phyloP scores from a whole-genome alignment of 306 rosid species.

The Fagus crenata region DNA sequence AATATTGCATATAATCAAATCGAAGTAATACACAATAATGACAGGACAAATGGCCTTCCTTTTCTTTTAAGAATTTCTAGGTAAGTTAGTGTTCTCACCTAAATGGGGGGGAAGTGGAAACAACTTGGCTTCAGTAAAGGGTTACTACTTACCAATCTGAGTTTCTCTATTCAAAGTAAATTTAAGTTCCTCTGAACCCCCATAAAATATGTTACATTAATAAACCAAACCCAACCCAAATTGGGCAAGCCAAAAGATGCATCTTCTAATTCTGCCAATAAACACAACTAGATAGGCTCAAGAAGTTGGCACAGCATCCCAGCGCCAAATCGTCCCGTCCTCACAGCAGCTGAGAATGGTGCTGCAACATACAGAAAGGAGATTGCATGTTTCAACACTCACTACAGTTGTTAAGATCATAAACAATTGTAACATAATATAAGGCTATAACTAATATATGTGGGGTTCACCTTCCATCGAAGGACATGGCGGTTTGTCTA shows the following conservation, averaged over 20 bases:
- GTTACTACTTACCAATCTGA: not conserved
- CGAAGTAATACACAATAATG: too few species aligned
- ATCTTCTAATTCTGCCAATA: not conserved
- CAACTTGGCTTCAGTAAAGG: not conserved
- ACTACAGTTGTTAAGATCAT: slow-evolving; percentile 7
- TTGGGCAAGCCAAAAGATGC: slow-evolving; percentile 1
- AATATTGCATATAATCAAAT: too few species aligned
- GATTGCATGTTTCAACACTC: not conserved
- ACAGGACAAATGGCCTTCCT: too few species aligned
- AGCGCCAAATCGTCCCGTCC: slow-evolving; percentile 99
- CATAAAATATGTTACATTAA: slow-evolving; percentile 4
- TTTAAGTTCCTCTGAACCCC: not conserved
- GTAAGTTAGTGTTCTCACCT: too few species aligned
- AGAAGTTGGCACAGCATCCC: slow-evolving; percentile 60
- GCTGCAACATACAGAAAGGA: slow-evolving; percentile 44
- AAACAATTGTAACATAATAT: not conserved
- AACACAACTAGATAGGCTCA: slow-evolving; percentile 21
- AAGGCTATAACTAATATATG: not conserved
- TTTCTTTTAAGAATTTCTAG: too few species aligned
- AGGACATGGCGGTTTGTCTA: slow-evolving; percentile 92
- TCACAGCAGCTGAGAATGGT: slow-evolving; percentile 88
- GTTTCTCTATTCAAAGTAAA: not conserved
- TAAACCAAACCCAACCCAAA: slow-evolving; percentile 8
- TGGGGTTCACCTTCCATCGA: slow-evolving; percentile 78
- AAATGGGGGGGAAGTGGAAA: not conserved